Evolutionary conservation across 768 basidiomycete species (phyloP).

Genomic region (Podaxis mareebaensis): DNA sequence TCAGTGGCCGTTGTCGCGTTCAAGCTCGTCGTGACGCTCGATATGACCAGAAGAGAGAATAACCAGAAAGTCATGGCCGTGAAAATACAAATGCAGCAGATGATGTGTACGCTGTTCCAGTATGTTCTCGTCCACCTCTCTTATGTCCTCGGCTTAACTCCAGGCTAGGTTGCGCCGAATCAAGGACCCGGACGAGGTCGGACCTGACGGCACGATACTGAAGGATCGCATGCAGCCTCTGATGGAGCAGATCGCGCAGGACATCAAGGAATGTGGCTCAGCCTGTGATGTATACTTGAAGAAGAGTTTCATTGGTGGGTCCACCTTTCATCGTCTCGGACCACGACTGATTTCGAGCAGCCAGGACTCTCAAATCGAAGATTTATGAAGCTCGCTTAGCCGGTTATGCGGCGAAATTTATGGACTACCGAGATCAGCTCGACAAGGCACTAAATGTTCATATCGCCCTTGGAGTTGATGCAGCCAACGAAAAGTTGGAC

Average conservation of each 20-base stretch:
- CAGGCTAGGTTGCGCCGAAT: conserved; percentile 30
- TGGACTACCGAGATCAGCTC: conserved; percentile 34
- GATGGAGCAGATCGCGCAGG: conserved; percentile 32
- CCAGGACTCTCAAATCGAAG: conserved; percentile 35
- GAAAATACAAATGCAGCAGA: conserved; percentile 50
- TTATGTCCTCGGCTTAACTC: neutral
- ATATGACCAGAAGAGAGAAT: conserved; percentile 50
- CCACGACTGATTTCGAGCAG: conserved; percentile 21
- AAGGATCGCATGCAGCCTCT: conserved; percentile 31
- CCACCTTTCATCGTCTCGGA: neutral
- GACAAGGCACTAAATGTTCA: conserved; percentile 38
- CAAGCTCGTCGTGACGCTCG: conserved; percentile 47
- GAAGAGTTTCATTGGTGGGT: conserved; percentile 40
- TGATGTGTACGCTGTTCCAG: conserved; percentile 49
- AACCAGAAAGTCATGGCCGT: conserved; percentile 48
- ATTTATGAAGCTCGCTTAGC: conserved; percentile 41
- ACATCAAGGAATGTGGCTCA: conserved; percentile 45
- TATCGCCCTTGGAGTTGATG: conserved; percentile 36
- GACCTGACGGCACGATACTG: conserved; percentile 32
- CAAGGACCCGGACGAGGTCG: conserved; percentile 24
- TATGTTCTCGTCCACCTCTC: conserved; percentile 23
- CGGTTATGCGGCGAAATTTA: conserved; percentile 32
- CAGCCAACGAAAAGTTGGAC: conserved; percentile 32
- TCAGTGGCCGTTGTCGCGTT: conserved; percentile 51
- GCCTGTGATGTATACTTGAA: conserved; percentile 48